Conservation (phyloP, 2,329 filamentous ascomycete species). For the Pyricularia pennisetigena region DNA sequence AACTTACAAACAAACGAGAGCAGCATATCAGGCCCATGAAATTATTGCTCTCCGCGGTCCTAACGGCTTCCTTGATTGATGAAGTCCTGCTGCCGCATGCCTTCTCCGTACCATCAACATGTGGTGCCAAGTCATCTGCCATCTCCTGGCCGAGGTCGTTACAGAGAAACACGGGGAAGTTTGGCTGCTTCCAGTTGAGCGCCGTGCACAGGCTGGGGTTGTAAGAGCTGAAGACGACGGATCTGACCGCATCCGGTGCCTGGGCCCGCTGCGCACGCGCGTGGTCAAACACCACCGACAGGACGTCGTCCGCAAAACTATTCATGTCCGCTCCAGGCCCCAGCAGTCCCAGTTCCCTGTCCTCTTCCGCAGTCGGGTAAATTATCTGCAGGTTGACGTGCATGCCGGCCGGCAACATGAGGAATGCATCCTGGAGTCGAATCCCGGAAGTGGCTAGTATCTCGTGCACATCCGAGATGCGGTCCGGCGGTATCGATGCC, state of each 20-base stretch:
- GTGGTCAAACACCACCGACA: conserved; percentile 85
- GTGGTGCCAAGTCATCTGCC: conserved; percentile 14
- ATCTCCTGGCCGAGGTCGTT: conserved; percentile 73
- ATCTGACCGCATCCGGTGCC: conserved; percentile 66
- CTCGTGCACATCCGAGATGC: conserved; percentile 58
- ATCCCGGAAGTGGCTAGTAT: conserved; percentile 67
- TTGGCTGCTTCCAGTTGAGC: conserved; percentile 98
- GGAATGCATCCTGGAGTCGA: conserved; percentile 68
- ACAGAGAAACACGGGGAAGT: conserved; percentile 91
- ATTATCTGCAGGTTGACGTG: conserved; percentile 89
- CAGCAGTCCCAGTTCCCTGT: conserved; percentile 52
- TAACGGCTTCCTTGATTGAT: conserved; percentile 90
- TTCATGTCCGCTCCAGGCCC: conserved; percentile 78
- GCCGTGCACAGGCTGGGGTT: conserved; percentile 86
- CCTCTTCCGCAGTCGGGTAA: conserved; percentile 70
- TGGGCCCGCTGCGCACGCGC: conserved; percentile 57
- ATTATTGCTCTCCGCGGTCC: conserved; percentile 90
- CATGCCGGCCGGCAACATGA: conserved; percentile 65
- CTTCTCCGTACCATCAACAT: conserved; percentile 24
- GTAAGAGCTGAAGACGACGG: conserved; percentile 89
- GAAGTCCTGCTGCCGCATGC: conserved; percentile 63
- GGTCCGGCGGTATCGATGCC: conserved; percentile 27
- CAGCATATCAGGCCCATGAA: conserved; percentile 96
- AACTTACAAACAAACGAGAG: conserved; percentile 70
- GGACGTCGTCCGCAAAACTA: conserved; percentile 70